phyloP scores from a whole-genome alignment of 108 stramenopile genomes.

The Phaeodactylum tricornutum region DNA sequence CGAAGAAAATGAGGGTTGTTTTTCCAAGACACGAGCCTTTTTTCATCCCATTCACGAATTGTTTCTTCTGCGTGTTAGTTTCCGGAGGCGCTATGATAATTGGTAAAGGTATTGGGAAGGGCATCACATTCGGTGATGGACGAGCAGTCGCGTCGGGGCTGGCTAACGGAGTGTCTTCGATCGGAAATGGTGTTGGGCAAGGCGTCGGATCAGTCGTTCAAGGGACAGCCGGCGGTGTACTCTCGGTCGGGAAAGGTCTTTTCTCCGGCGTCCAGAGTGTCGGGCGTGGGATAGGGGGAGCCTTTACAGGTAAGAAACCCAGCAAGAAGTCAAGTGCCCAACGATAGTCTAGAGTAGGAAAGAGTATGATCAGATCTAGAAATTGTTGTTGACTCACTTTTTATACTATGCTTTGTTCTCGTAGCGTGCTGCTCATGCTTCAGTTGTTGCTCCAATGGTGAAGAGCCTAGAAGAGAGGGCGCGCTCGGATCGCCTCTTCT shows the following conservation, averaged over 20 bases:
- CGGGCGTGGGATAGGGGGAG: slow-evolving; percentile 64
- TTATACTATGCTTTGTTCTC: no score
- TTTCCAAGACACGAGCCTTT: neutral
- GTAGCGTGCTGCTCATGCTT: no score
- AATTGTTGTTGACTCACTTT: no score
- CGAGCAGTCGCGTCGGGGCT: slow-evolving; percentile 53
- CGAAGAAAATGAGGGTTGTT: neutral
- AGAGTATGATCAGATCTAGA: no score
- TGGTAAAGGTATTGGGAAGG: slow-evolving; percentile 74
- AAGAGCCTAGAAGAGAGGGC: no score
- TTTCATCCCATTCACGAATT: neutral
- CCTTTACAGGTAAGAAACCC: slow-evolving; percentile 28
- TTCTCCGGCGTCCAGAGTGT: slow-evolving; percentile 67
- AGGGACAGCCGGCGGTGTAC: slow-evolving; percentile 71
- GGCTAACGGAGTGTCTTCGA: slow-evolving; percentile 46
- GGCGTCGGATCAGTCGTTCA: slow-evolving; percentile 66
- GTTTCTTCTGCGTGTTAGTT: slow-evolving; percentile 12
- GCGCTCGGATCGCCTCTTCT: no score
- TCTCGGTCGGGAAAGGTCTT: slow-evolving; percentile 63
- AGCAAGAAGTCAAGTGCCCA: slow-evolving; percentile 4
- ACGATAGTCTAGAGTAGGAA: no score
- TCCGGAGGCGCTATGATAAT: slow-evolving; percentile 59
- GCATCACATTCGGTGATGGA: slow-evolving; percentile 65
- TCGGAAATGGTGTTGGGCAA: slow-evolving; percentile 64
- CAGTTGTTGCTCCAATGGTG: no score